Percentiles rank a stretch among this genome's conserved stretches.
These are phyloP conservation scores for Stagonosporopsis rhizophila DNA, from an alignment of 2,329 filamentous ascomycete genomes.

Conservation along the genomic window DNA sequence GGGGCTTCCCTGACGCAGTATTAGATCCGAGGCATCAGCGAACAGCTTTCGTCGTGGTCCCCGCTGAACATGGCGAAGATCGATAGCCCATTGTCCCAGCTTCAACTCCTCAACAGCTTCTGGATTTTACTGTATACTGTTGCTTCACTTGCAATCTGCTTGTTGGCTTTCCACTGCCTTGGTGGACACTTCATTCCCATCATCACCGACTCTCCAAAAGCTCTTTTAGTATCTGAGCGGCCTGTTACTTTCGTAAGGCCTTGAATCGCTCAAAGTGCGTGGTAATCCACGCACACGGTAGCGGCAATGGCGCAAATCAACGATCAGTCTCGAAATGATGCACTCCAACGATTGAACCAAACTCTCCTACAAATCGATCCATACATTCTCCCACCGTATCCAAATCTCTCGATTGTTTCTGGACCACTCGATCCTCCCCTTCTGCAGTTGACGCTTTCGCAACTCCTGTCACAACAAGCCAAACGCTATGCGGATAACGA, in stretches of 20 bases:
- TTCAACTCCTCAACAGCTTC: constrained; percentile 23
- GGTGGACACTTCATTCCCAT: constrained; percentile 21
- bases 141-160: constrained; percentile 25
- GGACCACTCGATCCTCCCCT: constrained; percentile 74
- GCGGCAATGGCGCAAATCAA: constrained; percentile 35
- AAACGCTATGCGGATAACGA: constrained; percentile 70
- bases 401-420: constrained; percentile 66
- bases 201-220: constrained; percentile 8
- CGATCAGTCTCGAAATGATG: constrained; percentile 37
- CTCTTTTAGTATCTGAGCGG: neutral
- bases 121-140: constrained; percentile 30
- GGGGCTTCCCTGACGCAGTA: constrained; percentile 5
- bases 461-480: constrained; percentile 75
- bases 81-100: constrained; percentile 13
- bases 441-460: constrained; percentile 73
- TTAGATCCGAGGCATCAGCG: constrained; percentile 50
- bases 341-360: constrained; percentile 46
- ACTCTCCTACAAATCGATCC: constrained; percentile 49
- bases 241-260: neutral
- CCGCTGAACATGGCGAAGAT: constrained; percentile 22
- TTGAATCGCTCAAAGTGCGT: neutral
- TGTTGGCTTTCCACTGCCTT: constrained; percentile 23
- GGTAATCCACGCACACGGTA: neutral
- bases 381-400: constrained; percentile 47
- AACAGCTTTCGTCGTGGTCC: constrained; percentile 15